These are phyloP conservation scores for Annulohypoxylon maeteangense DNA, from an alignment of 495 filamentous ascomycete species.

Conservation along the genomic window DNA sequence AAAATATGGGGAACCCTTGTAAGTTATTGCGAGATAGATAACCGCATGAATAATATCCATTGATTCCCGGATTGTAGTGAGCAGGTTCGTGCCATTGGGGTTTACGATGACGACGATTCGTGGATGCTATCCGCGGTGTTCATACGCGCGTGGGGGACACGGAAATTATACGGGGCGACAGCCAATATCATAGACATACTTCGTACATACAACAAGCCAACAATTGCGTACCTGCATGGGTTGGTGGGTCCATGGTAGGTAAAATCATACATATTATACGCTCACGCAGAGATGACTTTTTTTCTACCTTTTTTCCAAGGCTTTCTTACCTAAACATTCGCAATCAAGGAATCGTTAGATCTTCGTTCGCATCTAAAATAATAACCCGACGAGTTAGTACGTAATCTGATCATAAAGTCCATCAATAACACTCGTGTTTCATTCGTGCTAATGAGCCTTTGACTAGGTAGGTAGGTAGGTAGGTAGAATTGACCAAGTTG, in stretches of 20 bases:
- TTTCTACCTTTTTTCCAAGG: no score
- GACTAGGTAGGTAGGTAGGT: no score
- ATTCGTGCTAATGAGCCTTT: neutral
- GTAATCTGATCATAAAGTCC: neutral
- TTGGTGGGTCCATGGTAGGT: neutral
- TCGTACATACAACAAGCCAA: neutral
- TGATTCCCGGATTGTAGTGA: neutral
- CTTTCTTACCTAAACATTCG: no score
- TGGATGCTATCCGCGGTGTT: neutral
- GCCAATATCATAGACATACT: neutral
- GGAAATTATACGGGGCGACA: neutral
- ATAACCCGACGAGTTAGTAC: neutral
- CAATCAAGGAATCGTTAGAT: no score
- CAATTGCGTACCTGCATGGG: neutral
- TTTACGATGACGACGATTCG: neutral
- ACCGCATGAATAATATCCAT: neutral
- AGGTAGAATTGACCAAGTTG: no score
- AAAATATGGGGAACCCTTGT: constrained; percentile 28
- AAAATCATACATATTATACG: no score
- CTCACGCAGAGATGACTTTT: no score
- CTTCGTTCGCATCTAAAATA: no score
- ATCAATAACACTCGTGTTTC: neutral
- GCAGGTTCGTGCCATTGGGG: neutral
- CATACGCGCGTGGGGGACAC: neutral
- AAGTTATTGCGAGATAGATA: neutral